Base-by-base conservation (phyloP, 2,329 filamentous ascomycete species). In the Lasiodiplodia gonubiensis region DNA sequence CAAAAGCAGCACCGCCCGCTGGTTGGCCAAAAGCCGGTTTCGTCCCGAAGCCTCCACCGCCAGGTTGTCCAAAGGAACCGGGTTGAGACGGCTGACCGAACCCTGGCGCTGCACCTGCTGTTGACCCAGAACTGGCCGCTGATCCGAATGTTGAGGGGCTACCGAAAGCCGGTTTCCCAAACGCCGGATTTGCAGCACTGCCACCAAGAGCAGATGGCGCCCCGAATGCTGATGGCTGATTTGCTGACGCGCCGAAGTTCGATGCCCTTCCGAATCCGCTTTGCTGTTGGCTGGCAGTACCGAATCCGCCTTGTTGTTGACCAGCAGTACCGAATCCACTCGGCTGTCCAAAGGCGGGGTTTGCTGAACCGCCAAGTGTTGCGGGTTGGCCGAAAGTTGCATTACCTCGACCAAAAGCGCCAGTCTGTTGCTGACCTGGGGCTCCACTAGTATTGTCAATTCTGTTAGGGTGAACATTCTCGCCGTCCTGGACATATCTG, bases 401-500 rank as follows among this genome's bases (percentile, higher is more conserved):
- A 25, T 63, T 51, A 8, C 42, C 30, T 2, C n/a, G 52, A 0
- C 39, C 53, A 39, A 57, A 66, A 39, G 52, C n/a, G 42, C 53
- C 53, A 8, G 27, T 4, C 27, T 49, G 52, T 37, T 60, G 54
- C 35, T 67, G n/a, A n/a, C n/a, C n/a, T n/a, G n/a, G n/a, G n/a
- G n/a, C n/a, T n/a, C n/a, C n/a, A n/a, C n/a, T n/a, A 3, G 51
- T 27, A 64, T 68, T 30, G 70, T 60, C 12, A 67, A 42, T 10
- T 66, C 63, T 71, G 63, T 80, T 79, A 2, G 74, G 74, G 49
- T 76, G 76, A 7, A 76, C 66, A 52, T 79, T 74, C 53, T 72
- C 73, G 51, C 78, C 78, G 49, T 76, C 77, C 69, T 75, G 72
- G 25, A 80, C 68, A 64, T 79, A 80, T 30, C 72, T 74, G 54